Evolutionary conservation across 371 early-diverging fungal species (phyloP).

Genomic region (Mycotypha africana): DNA sequence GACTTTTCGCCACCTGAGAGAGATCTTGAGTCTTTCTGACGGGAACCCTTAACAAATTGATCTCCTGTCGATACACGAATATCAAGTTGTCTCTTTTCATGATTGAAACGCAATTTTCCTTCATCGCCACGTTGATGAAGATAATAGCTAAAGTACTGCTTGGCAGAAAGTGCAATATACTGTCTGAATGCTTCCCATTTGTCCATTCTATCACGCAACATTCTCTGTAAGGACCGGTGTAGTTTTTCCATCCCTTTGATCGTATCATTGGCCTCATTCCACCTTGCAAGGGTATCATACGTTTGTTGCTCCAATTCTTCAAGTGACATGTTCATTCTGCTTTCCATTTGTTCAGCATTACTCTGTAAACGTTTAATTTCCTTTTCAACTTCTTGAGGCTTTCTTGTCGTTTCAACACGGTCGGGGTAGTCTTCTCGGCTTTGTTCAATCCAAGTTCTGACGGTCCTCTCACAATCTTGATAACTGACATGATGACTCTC

Average conservation of each 20-base stretch:
- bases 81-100: conserved; percentile 62
- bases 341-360: not conserved
- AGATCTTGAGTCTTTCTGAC: conserved; percentile 82
- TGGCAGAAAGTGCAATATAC: conserved; percentile 72
- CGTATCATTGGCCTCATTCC: conserved; percentile 52
- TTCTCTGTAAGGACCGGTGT: conserved; percentile 21
- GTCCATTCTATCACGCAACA: conserved; percentile 57
- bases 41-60: conserved; percentile 34
- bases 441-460: conserved; percentile 38
- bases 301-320: conserved; percentile 56
- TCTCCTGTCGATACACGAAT: conserved; percentile 49
- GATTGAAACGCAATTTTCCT: conserved; percentile 83
- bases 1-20: conserved; percentile 99
- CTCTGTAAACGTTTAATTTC: not conserved
- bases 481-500: too few species aligned
- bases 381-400: conserved; percentile 50
- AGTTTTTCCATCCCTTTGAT: conserved; percentile 48
- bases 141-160: conserved; percentile 63
- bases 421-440: conserved; percentile 57
- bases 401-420: conserved; percentile 52
- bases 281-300: conserved; percentile 38
- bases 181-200: conserved; percentile 66
- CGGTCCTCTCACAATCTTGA: too few species aligned
- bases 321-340: conserved; percentile 25
- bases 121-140: conserved; percentile 83